Evolutionary conservation across 768 basidiomycete species (phyloP), one percentile per base, ranked within the genome.

Genomic region (Fibroporia radiculosa): DNA sequence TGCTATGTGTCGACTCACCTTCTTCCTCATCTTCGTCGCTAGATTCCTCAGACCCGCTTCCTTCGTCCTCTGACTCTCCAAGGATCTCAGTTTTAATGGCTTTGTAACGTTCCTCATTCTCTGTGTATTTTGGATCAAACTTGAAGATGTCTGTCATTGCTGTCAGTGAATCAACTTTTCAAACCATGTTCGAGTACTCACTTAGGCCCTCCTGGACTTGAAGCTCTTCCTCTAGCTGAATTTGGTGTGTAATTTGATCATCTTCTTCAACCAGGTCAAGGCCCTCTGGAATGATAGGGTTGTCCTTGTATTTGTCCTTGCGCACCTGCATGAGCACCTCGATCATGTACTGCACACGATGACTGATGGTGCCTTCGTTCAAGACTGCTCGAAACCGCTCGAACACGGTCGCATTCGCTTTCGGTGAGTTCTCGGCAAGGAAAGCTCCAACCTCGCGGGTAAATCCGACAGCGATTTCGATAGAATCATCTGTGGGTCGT

Each of bases 271-370:
- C 96, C 25, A 99, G 67, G 61, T 99, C 96, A 58, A 99, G 62
- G 0, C 95, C 96, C 57, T 98, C 96, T 2, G 90, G 83, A 31
- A 98, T 62, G 51, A 92, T 80, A 14, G 93, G 93, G 62, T 99
- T 98, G 60, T 98, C 96, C 74, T 98, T 98, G 74, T 90, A 98
- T 66, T 92, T 93, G 72, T 99, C 96, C 70, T 96, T 97, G 54
- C 96, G 75, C 6, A 96, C 90, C 66, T 98, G 96, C 90, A 99
- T 98, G 37, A 98, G 73, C 3, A 98, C 96, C 67, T 98, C 96
- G 54, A 99, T 91, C 96, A 97, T 97, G 66, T 97, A 99, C 61
- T 98, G 96, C 23, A 95, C 90, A 54, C 96, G 81, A 55, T 98
- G 93, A 57, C 89, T 93, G 63, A 99, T 95, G 34, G 75, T 70